Conservation (phyloP, 129 eudicot species). For the Pulicaria dysenterica region DNA sequence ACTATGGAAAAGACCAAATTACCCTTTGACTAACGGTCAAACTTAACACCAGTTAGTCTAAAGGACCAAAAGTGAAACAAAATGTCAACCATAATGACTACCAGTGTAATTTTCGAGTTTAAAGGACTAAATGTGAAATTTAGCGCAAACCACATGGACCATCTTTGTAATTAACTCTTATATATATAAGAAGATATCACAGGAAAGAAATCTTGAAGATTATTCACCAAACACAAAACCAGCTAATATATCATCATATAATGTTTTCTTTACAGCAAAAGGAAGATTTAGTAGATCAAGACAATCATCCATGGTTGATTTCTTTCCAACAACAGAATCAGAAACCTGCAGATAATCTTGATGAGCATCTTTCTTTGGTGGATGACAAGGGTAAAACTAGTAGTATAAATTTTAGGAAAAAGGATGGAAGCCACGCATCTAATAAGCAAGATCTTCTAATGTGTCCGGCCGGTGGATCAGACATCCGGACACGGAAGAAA, state of each 20-base stretch:
- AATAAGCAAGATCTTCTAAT: background rate
- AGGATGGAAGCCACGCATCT: background rate
- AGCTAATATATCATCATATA: slow-evolving; percentile 26
- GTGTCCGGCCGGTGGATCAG: background rate
- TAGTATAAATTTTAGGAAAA: slow-evolving; percentile 18
- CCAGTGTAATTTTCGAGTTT: too few species aligned
- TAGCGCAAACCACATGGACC: too few species aligned
- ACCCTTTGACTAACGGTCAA: too few species aligned
- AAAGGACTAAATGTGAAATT: too few species aligned
- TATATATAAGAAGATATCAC: slow-evolving; percentile 29
- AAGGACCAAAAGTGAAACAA: too few species aligned
- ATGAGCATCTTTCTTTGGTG: slow-evolving; percentile 23
- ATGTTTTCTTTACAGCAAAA: slow-evolving; percentile 45
- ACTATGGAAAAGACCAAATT: too few species aligned
- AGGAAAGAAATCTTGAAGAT: slow-evolving; percentile 44
- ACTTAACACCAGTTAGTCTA: too few species aligned
- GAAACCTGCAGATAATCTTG: slow-evolving; percentile 29
- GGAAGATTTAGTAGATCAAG: slow-evolving; percentile 40
- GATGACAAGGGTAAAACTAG: background rate
- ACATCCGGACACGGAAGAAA: slow-evolving; percentile 40
- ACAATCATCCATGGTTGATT: slow-evolving; percentile 31
- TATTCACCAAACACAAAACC: slow-evolving; percentile 27
- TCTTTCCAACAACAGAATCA: slow-evolving; percentile 32
- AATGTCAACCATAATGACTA: too few species aligned
- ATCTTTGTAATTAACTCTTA: too few species aligned